Base-by-base conservation (phyloP, 495 filamentous ascomycete genomes). In the Polyplosphaeria fusca region DNA sequence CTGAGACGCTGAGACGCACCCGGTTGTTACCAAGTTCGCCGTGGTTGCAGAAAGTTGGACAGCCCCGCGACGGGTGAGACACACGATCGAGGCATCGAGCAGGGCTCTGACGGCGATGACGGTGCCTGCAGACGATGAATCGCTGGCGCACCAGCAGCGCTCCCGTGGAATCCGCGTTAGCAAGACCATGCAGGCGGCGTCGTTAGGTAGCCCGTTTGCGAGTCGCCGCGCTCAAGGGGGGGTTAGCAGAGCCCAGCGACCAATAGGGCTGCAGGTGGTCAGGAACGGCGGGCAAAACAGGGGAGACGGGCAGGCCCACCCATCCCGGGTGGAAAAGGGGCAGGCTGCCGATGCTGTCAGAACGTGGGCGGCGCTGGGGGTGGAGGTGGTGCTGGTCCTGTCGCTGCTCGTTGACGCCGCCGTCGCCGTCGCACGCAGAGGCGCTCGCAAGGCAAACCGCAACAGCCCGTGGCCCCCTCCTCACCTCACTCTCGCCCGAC, bases 261-360 rank as follows among this genome's bases (percentile, higher is more conserved):
- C 54, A 57, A 49, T 57, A 57, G 47, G 56, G 49, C 42, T 52
- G 43, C 56, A 47, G 40, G 30, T 40, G 9, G 30, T 45, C 56
- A 60, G 56, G 56, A 52, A 60, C 56, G 18, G 32, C 27, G 14
- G 23, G 23, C 48, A 48, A 60, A 60, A 52, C 48, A 53, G 27
- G 56, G 43, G 27, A 46, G 26, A 55, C 25, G 47, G 47, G n/a
- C 40, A 32, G 47, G 30, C 47, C 32, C 23, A 38, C 13, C 22
- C 39, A 35, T 35, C 3, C 25, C 38, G 18, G 51, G 25, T 27
- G 41, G 18, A 47, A 52, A 59, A 51, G 55, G 46, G 55, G 55
- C 40, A 52, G 11, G 41, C 26, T 23, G 55, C 19, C 19, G 45
- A 23, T 27, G 55, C 39, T 40, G 56, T 60, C 49, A 53, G 48